Percentiles rank a stretch among this genome's conserved stretches.
These are phyloP conservation scores for Alopecurus myosuroides DNA, from an alignment of 176 grass and related monocot species.

Conservation along the genomic window DNA sequence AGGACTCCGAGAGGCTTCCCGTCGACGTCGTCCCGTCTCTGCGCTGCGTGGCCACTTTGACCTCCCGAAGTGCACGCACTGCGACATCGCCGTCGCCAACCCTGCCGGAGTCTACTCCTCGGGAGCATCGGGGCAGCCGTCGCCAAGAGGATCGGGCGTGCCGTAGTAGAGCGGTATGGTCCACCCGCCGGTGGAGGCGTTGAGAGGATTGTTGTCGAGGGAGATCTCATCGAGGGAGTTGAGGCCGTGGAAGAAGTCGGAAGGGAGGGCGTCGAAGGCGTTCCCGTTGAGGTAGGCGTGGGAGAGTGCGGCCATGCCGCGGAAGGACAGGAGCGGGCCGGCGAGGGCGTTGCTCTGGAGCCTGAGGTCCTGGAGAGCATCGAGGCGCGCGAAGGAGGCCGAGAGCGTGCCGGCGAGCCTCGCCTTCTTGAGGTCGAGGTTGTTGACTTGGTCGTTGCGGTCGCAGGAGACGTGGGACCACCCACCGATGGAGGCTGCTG, in stretches of 20 bases:
- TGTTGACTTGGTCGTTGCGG: constrained; percentile 45
- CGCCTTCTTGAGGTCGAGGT: constrained; percentile 66
- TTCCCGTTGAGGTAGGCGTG: constrained; percentile 64
- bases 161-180: too few relatives aligned
- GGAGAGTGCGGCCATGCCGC: constrained; percentile 41
- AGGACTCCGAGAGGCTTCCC: too few relatives aligned
- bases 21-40: too few relatives aligned
- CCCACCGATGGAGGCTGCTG: too few relatives aligned
- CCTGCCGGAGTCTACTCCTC: too few relatives aligned
- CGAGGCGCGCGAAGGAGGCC: constrained; percentile 22
- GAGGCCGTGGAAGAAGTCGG: constrained; percentile 62
- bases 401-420: constrained; percentile 41
- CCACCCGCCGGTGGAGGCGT: constrained; percentile 45
- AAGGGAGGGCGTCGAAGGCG: constrained; percentile 58
- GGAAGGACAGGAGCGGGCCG: constrained; percentile 61
- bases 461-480: constrained; percentile 78
- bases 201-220: constrained; percentile 58
- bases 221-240: constrained; percentile 33
- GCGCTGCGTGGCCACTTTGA: too few relatives aligned
- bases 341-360: constrained; percentile 64
- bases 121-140: too few relatives aligned
- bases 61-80: too few relatives aligned
- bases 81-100: too few relatives aligned
- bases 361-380: constrained; percentile 49
- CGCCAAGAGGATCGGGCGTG: too few relatives aligned